Base-by-base conservation (phyloP, 768 basidiomycete genomes). In the Auriculariales sp. region DNA sequence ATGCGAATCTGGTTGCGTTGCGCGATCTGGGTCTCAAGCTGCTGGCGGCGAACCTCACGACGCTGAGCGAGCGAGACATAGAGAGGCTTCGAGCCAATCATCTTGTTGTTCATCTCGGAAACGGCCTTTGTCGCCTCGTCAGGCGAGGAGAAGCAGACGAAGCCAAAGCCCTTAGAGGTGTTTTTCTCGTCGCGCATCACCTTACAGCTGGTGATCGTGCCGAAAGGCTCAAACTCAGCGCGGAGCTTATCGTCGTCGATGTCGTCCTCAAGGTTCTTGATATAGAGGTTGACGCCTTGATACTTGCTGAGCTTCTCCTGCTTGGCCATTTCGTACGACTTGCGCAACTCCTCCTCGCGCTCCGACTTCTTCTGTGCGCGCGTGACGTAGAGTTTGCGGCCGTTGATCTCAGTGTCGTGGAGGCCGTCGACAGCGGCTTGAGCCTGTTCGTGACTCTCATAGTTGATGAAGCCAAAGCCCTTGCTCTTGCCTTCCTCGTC, bases 81-180 rank as follows among this genome's bases (percentile, higher is more conserved):
- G 59, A 99, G 79, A 48, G 95, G 95, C 71, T 99, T 99, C 57
- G 83, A 79, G 54, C 94, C 94, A 61, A 98, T 89, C 83, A 98
- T 98, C 73, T 94, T 94, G 79, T 95, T 97, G 78, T 99, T 99
- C 92, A 99, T 95, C 73, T 99, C 95, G 49, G 91, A 88, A 53
- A 98, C 92, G 53, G 95, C 95, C 73, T 98, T 98, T 61, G 91
- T 97, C 22, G 95, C 93, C 70, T 99, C 95, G 57, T 99, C 95
- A 45, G 95, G 92, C 48, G 91, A 84, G 30, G 91, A 90, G 75
- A 91, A 99, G 69, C 95, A 99, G 58, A 99, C 95, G 64, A 99
- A 99, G 56, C 95, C 95, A 61, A 99, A 99, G 57, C 94, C 92
- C 65, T 92, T 92, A 9, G 92, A 95, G 48, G 74, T 79, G 52